Evolutionary conservation across 2,329 filamentous ascomycete genomes (phyloP).

Genomic region (Aspergillus caelatus): DNA sequence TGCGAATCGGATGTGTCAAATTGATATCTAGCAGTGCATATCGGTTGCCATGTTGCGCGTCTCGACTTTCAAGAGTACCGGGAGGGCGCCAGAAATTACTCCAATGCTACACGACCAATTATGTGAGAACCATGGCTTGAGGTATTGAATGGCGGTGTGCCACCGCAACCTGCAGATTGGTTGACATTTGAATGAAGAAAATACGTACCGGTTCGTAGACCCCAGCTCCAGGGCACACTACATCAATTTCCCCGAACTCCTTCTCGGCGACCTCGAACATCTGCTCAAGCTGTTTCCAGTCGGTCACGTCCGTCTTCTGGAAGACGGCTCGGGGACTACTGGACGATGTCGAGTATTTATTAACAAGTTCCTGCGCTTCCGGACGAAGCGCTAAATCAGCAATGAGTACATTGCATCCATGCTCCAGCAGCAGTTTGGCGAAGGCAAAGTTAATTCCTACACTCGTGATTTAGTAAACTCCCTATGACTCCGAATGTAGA

Average conservation of each 20-base stretch:
- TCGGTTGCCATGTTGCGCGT: conserved; percentile 42
- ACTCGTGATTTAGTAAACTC: neutral
- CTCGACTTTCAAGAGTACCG: conserved; percentile 44
- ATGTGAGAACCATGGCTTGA: neutral
- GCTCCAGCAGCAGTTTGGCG: conserved; percentile 45
- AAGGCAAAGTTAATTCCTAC: conserved; percentile 52
- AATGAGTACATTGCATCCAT: conserved; percentile 51
- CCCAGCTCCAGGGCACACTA: conserved; percentile 52
- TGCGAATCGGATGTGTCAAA: conserved; percentile 55
- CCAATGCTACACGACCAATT: conserved; percentile 39
- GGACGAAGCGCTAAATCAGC: conserved; percentile 49
- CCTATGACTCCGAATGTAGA: neutral
- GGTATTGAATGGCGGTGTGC: neutral
- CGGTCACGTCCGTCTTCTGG: conserved; percentile 51
- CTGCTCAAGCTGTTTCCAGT: conserved; percentile 52
- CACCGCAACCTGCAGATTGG: neutral
- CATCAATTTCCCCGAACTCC: conserved; percentile 51
- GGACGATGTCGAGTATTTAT: conserved; percentile 36
- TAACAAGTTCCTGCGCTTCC: conserved; percentile 46
- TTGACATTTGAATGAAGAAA: neutral
- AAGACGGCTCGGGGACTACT: conserved; percentile 42
- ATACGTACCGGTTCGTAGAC: conserved; percentile 46
- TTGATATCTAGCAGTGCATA: conserved; percentile 55
- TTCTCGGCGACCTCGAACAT: conserved; percentile 54
- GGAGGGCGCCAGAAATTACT: conserved; percentile 56